phyloP scores from a whole-genome alignment of 108 stramenopile species.

The Pseudonitzschia pungens region DNA sequence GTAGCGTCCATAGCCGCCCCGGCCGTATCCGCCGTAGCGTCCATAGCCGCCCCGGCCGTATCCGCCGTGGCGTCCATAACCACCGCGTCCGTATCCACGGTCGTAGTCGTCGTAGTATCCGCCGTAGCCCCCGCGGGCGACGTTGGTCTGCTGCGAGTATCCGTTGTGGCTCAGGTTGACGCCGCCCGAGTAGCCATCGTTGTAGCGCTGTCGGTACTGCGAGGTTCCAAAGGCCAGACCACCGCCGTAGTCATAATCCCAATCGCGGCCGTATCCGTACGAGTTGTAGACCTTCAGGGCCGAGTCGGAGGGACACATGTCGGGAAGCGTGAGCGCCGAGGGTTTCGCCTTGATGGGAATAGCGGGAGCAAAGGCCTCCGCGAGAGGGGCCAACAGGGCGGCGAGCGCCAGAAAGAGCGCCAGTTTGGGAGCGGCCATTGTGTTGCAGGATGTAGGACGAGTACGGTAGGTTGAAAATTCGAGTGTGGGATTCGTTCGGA shows the following conservation, averaged over 20 bases:
- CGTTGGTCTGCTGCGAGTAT: conserved; percentile 11
- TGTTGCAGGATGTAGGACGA: not conserved
- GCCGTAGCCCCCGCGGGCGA: conserved; percentile 10
- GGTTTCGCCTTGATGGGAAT: not conserved
- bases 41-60: not conserved
- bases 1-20: not conserved
- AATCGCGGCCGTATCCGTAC: conserved; percentile 19
- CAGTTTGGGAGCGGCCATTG: not conserved
- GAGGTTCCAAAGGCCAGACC: not conserved
- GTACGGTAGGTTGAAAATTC: not conserved
- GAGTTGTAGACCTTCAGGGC: not conserved
- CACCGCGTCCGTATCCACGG: conserved; percentile 5
- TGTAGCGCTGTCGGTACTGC: conserved; percentile 17
- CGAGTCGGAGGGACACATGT: not conserved
- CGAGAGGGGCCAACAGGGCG: not conserved
- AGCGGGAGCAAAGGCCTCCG: not conserved
- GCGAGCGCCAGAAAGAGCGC: not conserved
- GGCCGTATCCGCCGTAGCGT: not conserved
- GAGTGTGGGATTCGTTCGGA: not conserved
- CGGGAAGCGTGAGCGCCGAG: not conserved
- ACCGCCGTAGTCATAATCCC: conserved; percentile 22
- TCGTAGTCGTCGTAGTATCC: conserved; percentile 9
- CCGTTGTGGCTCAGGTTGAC: conserved; percentile 18
- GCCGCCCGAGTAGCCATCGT: conserved; percentile 20
- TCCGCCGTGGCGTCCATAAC: not conserved